phyloP scores from a whole-genome alignment of 257 asterid genomes.

The Anisodus acutangulus region DNA sequence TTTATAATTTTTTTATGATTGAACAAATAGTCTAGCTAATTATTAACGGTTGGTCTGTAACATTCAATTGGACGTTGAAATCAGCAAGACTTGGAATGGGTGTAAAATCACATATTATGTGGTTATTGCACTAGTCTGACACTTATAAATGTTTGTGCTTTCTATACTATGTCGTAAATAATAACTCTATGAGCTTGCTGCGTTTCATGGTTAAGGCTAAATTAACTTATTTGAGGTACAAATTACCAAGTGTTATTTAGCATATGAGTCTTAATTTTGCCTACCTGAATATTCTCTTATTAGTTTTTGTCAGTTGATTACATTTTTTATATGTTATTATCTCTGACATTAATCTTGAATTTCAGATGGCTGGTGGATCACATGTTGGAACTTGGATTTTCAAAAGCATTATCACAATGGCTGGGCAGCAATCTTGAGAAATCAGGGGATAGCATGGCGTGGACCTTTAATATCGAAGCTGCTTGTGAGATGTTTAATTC shows the following conservation, averaged over 20 bases:
- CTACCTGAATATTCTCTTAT: slow-evolving; percentile 8
- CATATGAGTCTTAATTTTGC: not conserved
- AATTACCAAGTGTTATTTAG: not conserved
- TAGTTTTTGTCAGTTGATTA: not conserved
- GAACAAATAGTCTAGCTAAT: not conserved
- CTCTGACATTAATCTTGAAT: not conserved
- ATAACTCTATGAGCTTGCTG: not conserved
- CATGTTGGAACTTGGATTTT: slow-evolving; percentile 80
- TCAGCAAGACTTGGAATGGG: not conserved
- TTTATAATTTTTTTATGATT: not conserved
- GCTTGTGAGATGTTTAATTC: slow-evolving; percentile 88
- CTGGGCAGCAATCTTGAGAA: slow-evolving; percentile 88
- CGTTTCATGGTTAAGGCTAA: not conserved
- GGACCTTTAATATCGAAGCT: slow-evolving; percentile 91
- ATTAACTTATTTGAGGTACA: not conserved
- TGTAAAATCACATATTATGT: not conserved
- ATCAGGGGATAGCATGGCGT: slow-evolving; percentile 66
- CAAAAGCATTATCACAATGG: slow-evolving; percentile 87
- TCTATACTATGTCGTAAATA: not conserved
- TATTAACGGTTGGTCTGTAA: not conserved
- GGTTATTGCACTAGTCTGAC: not conserved
- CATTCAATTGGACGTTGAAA: not conserved
- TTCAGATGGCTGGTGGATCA: slow-evolving; percentile 95
- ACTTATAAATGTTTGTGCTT: not conserved
- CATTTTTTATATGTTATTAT: not conserved